Evolutionary conservation across 78 protist genomes (phyloP), one percentile per base, ranked within the genome.

Genomic region (Bodo saltans): DNA sequence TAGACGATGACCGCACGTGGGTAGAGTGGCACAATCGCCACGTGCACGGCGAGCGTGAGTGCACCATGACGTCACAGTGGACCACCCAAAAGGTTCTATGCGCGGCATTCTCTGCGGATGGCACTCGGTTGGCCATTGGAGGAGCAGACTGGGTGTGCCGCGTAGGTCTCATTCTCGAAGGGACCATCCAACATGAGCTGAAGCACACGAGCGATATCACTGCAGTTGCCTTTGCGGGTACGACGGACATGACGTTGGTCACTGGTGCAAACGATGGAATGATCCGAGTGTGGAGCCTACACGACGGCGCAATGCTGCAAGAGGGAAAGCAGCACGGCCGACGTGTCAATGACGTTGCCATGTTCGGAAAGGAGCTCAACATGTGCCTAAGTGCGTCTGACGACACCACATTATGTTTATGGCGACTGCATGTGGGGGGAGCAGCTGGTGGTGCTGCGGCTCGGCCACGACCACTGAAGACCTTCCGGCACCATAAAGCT

Each of bases 321-420:
- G 47, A 2, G 33, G 34, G 34, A 29, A 27, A 2, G 27, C 69
- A 28, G 40, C 81, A 76, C 81, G 3, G 47, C 40, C 12, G 34
- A 1, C 52, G 42, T 11, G 69, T 76, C 39, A 23, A 76, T 27
- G 69, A 26, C 52, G 81, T 76, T 17, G 12, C 39, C 34, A 2
- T 39, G 38, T 28, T 8, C 68, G 26, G 42, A n/a, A 67, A 76
- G 69, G 38, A 37, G 69, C 29, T 76, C 69, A n/a, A n/a, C n/a
- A n/a, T n/a, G n/a, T n/a, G n/a, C n/a, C 39, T 40, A n/a, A 76
- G 69, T 25, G 52, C 67, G 41, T 3, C 39, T 35, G 81, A 76
- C 41, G 81, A 76, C 69, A 39, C 53, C 37, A 27, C 69, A 28
- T 28, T 76, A 8, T 2, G 34, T 3, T 32, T 76, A 1, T 76